These are phyloP conservation scores for Aspergillus egyptiacus DNA, from an alignment of 495 filamentous ascomycete species.

Conservation along the genomic window DNA sequence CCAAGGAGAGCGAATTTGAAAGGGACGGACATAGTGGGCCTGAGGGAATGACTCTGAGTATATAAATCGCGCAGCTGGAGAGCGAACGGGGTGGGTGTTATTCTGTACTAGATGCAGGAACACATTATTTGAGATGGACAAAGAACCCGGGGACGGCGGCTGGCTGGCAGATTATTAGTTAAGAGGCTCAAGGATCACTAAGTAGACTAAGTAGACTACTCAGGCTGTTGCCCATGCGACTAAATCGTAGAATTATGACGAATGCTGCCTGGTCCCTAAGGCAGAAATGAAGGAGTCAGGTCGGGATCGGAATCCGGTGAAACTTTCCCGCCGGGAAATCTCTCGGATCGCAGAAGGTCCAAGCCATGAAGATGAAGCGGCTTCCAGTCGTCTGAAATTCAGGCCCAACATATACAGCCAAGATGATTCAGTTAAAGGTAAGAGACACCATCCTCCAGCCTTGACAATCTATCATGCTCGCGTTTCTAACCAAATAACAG, in stretches of 20 bases:
- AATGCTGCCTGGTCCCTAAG: slow-evolving; percentile 1
- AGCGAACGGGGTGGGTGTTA: not conserved
- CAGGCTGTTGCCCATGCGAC: too few relatives aligned
- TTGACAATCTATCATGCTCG: not conserved
- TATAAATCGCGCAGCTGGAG: slow-evolving; percentile 12
- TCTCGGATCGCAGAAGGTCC: slow-evolving; percentile 10
- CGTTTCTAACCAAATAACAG: slow-evolving; percentile 40
- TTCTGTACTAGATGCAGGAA: too few relatives aligned
- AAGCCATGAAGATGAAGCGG: not conserved
- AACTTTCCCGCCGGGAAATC: slow-evolving; percentile 27
- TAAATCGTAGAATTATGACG: not conserved
- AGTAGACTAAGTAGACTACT: too few relatives aligned
- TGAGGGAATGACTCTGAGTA: not conserved
- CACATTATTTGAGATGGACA: too few relatives aligned
- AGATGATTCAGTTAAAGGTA: slow-evolving; percentile 99
- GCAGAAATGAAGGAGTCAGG: not conserved
- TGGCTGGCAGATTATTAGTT: too few relatives aligned
- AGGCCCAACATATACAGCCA: slow-evolving; percentile 37
- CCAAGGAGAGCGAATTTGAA: not conserved
- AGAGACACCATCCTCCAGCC: too few relatives aligned
- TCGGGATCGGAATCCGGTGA: slow-evolving; percentile 26
- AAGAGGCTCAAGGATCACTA: too few relatives aligned
- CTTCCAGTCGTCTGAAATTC: slow-evolving; percentile 2
- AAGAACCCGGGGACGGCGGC: slow-evolving; percentile 2
- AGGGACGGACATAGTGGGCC: slow-evolving; percentile 9